Conservation (phyloP, 1,284 basidiomycete species). For the Moniliella sp. region DNA sequence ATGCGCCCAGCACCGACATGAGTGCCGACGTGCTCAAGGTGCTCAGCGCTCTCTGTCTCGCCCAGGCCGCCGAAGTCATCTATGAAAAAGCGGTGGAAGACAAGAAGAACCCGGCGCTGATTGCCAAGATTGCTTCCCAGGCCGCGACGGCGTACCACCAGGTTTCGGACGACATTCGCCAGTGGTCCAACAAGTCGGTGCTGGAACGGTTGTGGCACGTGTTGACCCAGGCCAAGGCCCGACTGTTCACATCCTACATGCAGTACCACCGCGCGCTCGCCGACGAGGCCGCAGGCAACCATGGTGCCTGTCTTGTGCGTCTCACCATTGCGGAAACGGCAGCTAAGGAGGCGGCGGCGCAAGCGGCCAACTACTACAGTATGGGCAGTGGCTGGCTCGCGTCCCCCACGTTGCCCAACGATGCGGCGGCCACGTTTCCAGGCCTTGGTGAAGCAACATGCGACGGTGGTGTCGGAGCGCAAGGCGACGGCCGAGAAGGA, state of each 20-base stretch:
- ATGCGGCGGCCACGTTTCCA: conserved; percentile 55
- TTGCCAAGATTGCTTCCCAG: conserved; percentile 67
- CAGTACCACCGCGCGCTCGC: conserved; percentile 68
- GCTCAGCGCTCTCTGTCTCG: conserved; percentile 60
- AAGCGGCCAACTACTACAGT: conserved; percentile 45
- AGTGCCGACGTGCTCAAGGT: conserved; percentile 83
- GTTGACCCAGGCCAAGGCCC: conserved; percentile 54
- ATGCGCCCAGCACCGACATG: conserved; percentile 90
- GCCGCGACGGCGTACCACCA: conserved; percentile 57
- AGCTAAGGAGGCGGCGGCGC: conserved; percentile 62
- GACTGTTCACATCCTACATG: conserved; percentile 62
- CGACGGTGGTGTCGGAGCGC: conserved; percentile 54
- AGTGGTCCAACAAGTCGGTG: conserved; percentile 80
- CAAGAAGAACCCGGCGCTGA: conserved; percentile 50
- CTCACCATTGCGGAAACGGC: conserved; percentile 55
- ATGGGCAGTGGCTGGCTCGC: conserved; percentile 44
- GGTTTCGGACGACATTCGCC: conserved; percentile 70
- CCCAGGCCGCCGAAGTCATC: conserved; percentile 87
- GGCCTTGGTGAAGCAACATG: conserved; percentile 64
- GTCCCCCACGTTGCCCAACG: conserved; percentile 60
- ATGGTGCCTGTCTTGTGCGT: conserved; percentile 67
- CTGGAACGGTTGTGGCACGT: conserved; percentile 71
- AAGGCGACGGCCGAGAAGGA: conserved; percentile 58
- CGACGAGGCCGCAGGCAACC: conserved; percentile 54
- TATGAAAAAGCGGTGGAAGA: conserved; percentile 62